These are phyloP conservation scores for Ogataea siamensis DNA, from an alignment of 805 yeast genomes.

Conservation along the genomic window DNA sequence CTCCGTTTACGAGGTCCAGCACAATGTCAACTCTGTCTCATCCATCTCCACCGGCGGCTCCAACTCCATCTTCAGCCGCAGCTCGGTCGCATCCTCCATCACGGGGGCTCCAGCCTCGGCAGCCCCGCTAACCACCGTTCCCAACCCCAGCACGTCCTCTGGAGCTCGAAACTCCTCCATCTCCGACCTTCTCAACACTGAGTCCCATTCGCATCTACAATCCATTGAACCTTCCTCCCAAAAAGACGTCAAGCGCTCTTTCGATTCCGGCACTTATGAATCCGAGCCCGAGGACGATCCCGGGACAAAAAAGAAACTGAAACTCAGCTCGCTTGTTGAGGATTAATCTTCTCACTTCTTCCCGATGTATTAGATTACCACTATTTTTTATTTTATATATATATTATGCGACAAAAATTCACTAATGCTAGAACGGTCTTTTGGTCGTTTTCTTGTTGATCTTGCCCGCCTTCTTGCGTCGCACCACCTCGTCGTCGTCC, in stretches of 20 bases:
- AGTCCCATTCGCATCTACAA: constrained; percentile 15
- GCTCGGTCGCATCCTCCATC: constrained; percentile 24
- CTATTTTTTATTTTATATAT: constrained; percentile 3
- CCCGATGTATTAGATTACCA: constrained; percentile 1
- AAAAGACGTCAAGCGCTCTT: constrained; percentile 11
- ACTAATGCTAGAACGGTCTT: constrained; percentile 25
- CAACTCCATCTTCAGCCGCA: constrained; percentile 28
- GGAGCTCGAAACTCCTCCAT: constrained; percentile 31
- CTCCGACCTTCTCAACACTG: constrained; percentile 26
- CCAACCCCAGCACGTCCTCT: background rate
- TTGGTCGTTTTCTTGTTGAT: constrained; percentile 11
- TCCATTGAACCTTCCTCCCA: constrained; percentile 1
- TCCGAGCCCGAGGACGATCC: constrained; percentile 4
- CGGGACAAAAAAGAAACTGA: constrained; percentile 13
- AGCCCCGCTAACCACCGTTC: constrained; percentile 4
- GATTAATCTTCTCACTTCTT: constrained; percentile 1
- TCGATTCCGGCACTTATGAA: constrained; percentile 11
- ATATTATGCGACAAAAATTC: background rate
- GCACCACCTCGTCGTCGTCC: constrained; percentile 25
- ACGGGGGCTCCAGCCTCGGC: constrained; percentile 8
- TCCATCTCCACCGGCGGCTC: constrained; percentile 26
- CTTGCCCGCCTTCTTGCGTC: constrained; percentile 13
- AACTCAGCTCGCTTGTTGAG: constrained; percentile 15
- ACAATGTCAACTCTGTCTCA: constrained; percentile 21
- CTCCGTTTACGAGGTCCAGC: constrained; percentile 21